Base-by-base conservation (phyloP, 805 yeast species). In the Pichia phayaonensis region DNA sequence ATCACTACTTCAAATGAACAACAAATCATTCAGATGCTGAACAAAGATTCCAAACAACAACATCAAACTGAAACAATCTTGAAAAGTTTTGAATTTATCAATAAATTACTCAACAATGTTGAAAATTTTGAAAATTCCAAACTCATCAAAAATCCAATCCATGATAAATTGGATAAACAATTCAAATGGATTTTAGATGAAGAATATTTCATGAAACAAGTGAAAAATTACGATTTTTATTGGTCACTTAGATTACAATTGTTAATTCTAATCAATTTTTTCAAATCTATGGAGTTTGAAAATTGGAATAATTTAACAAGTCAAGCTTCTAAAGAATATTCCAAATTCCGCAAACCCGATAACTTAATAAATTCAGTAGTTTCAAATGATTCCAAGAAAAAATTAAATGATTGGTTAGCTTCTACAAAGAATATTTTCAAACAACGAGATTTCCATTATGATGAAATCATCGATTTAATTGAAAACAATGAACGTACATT, bases 141-240 rank as follows among this genome's bases (percentile, higher is more conserved):
- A 6, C 34, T 41, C 7, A 26, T 13, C 4, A 41, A 26, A 24
- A n/a, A 39, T 15, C 48, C 39, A 27, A 16, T 44, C 6, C 31
- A 40, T 31, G 36, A 48, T 15, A 43, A 36, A 39, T 15, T 16
- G n/a, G 38, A 26, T 13, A 46, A 46, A 18, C 44, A 34, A 34
- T 53, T 61, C 48, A 66, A 64, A 38, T 66, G 69, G 69, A 48
- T 62, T 7, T 44, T 64, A 21, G 55, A 55, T 40, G 49, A 55
- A 8, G 61, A 59, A 24, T 60, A 56, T 40, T 63, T 66, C 45
- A 45, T 38, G 2, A 26, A 45, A 18, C 66, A 64, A 29, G 31
- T 65, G 11, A 42, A 49, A 16, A 49, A 48, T 20, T 27, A 49
- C 3, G 55, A 56, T 15, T 54, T 53, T 29, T 55, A 61, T 42